These are phyloP conservation scores for Hyaloscypha hepaticicola DNA, from an alignment of 495 filamentous ascomycete species.

Conservation along the genomic window DNA sequence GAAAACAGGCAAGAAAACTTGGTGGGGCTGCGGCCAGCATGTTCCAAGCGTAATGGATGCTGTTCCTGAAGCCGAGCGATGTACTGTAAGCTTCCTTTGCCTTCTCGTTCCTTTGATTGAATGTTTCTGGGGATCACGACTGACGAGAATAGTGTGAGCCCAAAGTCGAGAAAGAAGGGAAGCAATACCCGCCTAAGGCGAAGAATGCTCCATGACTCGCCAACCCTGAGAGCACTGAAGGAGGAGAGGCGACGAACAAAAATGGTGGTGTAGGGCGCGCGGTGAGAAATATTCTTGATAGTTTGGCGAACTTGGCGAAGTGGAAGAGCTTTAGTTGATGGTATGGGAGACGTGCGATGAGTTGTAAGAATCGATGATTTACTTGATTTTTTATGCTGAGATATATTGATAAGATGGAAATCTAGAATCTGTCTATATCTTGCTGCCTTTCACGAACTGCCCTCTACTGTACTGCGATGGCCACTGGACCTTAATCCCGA, in stretches of 20 bases:
- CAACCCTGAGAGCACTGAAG: background rate
- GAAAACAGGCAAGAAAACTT: slow-evolving; percentile 60
- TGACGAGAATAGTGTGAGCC: slow-evolving; percentile 47
- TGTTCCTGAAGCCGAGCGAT: slow-evolving; percentile 59
- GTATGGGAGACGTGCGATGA: background rate
- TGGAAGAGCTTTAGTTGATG: background rate
- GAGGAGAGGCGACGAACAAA: background rate
- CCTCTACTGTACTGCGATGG: slow-evolving; percentile 51
- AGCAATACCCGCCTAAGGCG: slow-evolving; percentile 60
- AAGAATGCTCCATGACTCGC: slow-evolving; percentile 25
- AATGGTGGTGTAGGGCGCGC: background rate
- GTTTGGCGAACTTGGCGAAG: background rate
- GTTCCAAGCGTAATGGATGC: slow-evolving; percentile 65
- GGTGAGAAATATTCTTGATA: background rate
- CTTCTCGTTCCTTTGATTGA: background rate
- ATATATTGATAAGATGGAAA: background rate
- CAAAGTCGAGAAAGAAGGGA: slow-evolving; percentile 58
- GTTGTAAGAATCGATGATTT: background rate
- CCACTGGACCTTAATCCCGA: slow-evolving; percentile 57
- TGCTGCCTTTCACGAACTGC: slow-evolving; percentile 21
- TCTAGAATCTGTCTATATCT: slow-evolving; percentile 11
- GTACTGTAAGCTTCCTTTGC: slow-evolving; percentile 37
- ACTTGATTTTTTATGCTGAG: background rate
- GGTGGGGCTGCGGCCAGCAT: slow-evolving; percentile 71
- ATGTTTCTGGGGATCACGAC: background rate